Percentiles rank a stretch among this genome's conserved stretches.
These are phyloP conservation scores for Saxispiralis lemnorum DNA, from an alignment of 495 filamentous ascomycete species.

Conservation along the genomic window DNA sequence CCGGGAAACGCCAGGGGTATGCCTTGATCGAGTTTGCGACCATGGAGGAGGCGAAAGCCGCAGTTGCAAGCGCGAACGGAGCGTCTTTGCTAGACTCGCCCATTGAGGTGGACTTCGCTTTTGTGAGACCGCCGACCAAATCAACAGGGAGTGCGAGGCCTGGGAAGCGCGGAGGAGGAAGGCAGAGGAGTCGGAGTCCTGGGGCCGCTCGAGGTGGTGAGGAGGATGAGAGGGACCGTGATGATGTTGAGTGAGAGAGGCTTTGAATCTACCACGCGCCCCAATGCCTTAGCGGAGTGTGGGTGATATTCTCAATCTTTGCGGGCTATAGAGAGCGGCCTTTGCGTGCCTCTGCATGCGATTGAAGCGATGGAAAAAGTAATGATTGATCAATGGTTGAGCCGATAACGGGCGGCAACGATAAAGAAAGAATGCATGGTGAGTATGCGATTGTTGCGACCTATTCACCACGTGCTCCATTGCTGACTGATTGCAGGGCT, in stretches of 20 bases:
- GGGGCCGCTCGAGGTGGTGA: conserved; percentile 12
- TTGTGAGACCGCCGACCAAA: conserved; percentile 83
- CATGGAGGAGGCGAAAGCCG: conserved; percentile 63
- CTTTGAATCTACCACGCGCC: not conserved
- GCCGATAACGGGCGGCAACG: no score
- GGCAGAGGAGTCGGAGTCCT: conserved; percentile 44
- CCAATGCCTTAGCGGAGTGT: no score
- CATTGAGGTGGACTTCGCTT: conserved; percentile 83
- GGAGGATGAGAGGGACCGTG: conserved; percentile 9
- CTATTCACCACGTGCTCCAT: no score
- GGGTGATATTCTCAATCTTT: no score
- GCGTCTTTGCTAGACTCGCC: conserved; percentile 84
- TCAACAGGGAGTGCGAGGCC: conserved; percentile 33
- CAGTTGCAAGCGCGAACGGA: conserved; percentile 67
- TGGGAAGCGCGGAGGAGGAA: conserved; percentile 30
- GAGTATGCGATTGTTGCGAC: no score
- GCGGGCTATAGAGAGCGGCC: no score
- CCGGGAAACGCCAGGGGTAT: conserved; percentile 47
- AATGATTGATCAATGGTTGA: no score
- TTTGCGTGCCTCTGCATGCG: no score
- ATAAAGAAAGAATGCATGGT: no score
- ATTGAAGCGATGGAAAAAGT: no score
- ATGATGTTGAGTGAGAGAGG: conserved; percentile 20
- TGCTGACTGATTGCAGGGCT: no score
- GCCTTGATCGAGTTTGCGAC: conserved; percentile 87